Evolutionary conservation across 805 yeast species (phyloP).

Genomic region (Hanseniaspora lachancei): DNA sequence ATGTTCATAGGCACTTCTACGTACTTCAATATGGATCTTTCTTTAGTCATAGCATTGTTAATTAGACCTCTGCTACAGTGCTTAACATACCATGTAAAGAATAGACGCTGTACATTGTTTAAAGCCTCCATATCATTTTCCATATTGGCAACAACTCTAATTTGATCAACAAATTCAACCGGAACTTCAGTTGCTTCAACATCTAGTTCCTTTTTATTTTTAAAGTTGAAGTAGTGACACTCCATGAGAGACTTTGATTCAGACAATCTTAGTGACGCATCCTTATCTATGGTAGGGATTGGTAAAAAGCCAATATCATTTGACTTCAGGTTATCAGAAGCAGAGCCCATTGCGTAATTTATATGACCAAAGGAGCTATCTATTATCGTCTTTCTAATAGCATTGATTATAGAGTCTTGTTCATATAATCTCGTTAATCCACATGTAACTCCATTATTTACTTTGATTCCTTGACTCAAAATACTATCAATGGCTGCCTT

Average conservation of each 20-base stretch:
- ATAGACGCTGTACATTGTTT: background rate
- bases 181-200: background rate
- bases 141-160: background rate
- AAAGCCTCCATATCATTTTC: background rate
- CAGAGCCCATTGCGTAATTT: background rate
- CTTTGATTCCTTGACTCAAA: background rate
- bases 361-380: background rate
- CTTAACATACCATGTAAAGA: slow-evolving; percentile 1
- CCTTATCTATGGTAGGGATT: background rate
- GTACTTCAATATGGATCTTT: background rate
- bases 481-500: background rate
- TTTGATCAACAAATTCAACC: background rate
- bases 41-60: background rate
- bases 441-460: background rate
- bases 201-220: background rate
- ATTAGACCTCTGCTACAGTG: background rate
- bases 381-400: slow-evolving; percentile 3
- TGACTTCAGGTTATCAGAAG: background rate
- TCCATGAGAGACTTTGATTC: background rate
- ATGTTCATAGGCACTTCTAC: background rate
- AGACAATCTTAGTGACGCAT: background rate
- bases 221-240: slow-evolving; percentile 5
- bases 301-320: background rate
- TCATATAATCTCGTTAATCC: background rate
- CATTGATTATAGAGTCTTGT: slow-evolving; percentile 1